Conservation (phyloP, 257 asterid species). For the Ligustrum vulgare region DNA sequence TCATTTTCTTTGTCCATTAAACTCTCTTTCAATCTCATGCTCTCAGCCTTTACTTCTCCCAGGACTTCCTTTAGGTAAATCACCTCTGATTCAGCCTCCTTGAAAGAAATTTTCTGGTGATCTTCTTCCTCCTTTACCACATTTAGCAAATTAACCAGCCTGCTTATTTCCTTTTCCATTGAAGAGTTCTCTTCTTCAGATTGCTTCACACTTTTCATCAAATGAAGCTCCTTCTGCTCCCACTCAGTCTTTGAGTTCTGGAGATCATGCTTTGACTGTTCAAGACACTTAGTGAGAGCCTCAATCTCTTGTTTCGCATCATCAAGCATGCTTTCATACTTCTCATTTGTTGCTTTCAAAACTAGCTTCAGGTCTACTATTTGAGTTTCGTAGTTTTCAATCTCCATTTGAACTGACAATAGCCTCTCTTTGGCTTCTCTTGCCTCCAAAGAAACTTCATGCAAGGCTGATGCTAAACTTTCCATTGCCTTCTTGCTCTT, state of each 20-base stretch:
- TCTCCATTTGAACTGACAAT: slow-evolving; percentile 57
- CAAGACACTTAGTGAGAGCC: slow-evolving; percentile 45
- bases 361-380: slow-evolving; percentile 71
- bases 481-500: slow-evolving; percentile 91
- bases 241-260: slow-evolving; percentile 55
- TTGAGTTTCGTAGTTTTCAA: slow-evolving; percentile 61
- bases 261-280: slow-evolving; percentile 53
- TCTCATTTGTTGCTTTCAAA: slow-evolving; percentile 74
- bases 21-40: slow-evolving; percentile 76
- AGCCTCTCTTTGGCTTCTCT: slow-evolving; percentile 85
- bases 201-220: slow-evolving; percentile 49
- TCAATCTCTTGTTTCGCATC: slow-evolving; percentile 72
- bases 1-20: slow-evolving; percentile 79
- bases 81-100: slow-evolving; percentile 74
- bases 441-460: slow-evolving; percentile 89
- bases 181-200: slow-evolving; percentile 56
- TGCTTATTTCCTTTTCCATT: slow-evolving; percentile 56
- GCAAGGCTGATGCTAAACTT: slow-evolving; percentile 86
- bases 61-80: slow-evolving; percentile 73
- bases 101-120: slow-evolving; percentile 49
- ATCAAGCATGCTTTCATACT: slow-evolving; percentile 70
- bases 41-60: slow-evolving; percentile 78
- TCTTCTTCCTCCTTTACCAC: slow-evolving; percentile 60
- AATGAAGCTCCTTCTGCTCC: slow-evolving; percentile 71
- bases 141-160: slow-evolving; percentile 55